Conservation (phyloP, 306 rosid genomes). For the Notholithocarpus densiflorus region DNA sequence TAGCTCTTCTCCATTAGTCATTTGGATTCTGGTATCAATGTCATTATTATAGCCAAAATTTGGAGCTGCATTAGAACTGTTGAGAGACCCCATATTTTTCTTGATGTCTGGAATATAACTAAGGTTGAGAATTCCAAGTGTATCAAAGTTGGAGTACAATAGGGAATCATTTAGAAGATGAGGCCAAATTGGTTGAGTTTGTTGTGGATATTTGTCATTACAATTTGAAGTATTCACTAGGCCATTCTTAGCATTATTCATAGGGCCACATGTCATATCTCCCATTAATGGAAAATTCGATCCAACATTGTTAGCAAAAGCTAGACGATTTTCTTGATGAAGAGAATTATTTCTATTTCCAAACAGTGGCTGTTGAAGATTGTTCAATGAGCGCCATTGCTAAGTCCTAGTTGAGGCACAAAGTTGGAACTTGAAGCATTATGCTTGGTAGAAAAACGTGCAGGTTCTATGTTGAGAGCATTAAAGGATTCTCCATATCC, state of each 20-base stretch:
- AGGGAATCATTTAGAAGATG: neutral
- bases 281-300: neutral
- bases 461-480: neutral
- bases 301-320: neutral
- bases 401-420: neutral
- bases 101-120: neutral
- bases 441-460: neutral
- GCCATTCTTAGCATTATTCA: neutral
- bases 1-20: slow-evolving; percentile 12
- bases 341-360: slow-evolving; percentile 1
- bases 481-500: neutral
- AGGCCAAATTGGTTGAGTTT: neutral
- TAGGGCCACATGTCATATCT: neutral
- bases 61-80: neutral
- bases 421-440: neutral
- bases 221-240: slow-evolving; percentile 4
- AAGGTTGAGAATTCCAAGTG: neutral
- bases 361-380: neutral
- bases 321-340: neutral
- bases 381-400: neutral
- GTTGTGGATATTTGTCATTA: neutral
- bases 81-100: neutral
- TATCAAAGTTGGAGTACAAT: neutral
- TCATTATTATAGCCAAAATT: neutral
- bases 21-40: slow-evolving; percentile 14